phyloP scores from a whole-genome alignment of 305 asterid species.

The Fraxinus sp. region DNA sequence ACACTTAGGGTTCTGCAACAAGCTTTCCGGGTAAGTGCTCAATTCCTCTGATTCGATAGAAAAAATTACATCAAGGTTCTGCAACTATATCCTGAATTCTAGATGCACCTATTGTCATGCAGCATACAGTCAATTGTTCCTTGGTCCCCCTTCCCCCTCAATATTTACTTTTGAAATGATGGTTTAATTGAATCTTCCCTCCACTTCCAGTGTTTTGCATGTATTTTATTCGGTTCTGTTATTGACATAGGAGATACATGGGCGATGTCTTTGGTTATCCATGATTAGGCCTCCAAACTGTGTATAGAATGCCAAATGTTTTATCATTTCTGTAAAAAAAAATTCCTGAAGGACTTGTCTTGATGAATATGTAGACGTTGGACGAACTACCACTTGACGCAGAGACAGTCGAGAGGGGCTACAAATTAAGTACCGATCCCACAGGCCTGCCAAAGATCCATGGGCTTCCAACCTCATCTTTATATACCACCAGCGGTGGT shows the following conservation, averaged over 20 bases:
- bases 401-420: slow-evolving; percentile 78
- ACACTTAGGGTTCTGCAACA: slow-evolving; percentile 71
- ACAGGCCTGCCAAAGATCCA: slow-evolving; percentile 91
- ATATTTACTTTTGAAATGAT: neutral
- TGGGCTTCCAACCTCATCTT: slow-evolving; percentile 81
- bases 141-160: neutral
- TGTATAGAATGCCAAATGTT: neutral
- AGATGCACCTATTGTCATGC: neutral
- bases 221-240: neutral
- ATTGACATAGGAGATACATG: neutral
- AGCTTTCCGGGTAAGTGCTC: slow-evolving; percentile 69
- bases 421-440: slow-evolving; percentile 56
- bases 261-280: neutral
- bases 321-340: neutral
- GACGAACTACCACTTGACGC: slow-evolving; percentile 89
- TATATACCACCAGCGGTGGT: slow-evolving; percentile 51
- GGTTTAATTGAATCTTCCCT: neutral
- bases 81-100: neutral
- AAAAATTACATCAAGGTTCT: neutral
- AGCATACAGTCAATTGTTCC: neutral
- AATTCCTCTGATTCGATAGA: neutral
- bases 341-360: neutral
- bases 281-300: neutral
- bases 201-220: neutral
- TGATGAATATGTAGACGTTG: slow-evolving; percentile 49